Evolutionary conservation across 768 basidiomycete genomes (phyloP).

Genomic region (Lanmaoa pseudosensibilis): DNA sequence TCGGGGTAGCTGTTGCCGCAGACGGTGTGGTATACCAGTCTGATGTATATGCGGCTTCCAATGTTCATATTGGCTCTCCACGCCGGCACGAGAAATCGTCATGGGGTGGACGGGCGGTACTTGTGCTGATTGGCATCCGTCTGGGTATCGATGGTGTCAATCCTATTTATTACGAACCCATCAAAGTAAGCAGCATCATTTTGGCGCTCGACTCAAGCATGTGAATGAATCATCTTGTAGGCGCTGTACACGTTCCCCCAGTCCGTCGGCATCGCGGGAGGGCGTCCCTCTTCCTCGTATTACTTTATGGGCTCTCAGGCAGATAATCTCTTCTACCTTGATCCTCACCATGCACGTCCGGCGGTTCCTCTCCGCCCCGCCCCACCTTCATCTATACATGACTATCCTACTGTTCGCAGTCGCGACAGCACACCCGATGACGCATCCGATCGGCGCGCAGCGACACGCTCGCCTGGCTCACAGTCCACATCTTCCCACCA

Average conservation of each 20-base stretch:
- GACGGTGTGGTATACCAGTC: conserved; percentile 83
- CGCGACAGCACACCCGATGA: conserved; percentile 35
- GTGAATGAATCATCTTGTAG: conserved; percentile 39
- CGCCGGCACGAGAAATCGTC: conserved; percentile 30
- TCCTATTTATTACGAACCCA: conserved; percentile 87
- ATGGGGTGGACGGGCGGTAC: conserved; percentile 85
- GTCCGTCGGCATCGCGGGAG: conserved; percentile 94
- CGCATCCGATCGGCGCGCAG: conserved; percentile 27
- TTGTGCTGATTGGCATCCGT: conserved; percentile 83
- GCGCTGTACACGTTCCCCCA: conserved; percentile 90
- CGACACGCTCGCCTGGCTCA: conserved; percentile 26
- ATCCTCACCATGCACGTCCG: conserved; percentile 77
- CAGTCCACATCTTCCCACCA: conserved; percentile 29
- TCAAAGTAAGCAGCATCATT: conserved; percentile 51
- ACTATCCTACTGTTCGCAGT: conserved; percentile 22
- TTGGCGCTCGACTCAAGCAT: background rate
- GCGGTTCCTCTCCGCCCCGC: conserved; percentile 68
- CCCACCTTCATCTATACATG: conserved; percentile 30
- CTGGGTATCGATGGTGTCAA: conserved; percentile 93
- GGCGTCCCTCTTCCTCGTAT: conserved; percentile 94
- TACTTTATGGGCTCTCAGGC: conserved; percentile 96
- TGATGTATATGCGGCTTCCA: conserved; percentile 82
- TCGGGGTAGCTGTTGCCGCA: conserved; percentile 79
- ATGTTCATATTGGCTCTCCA: conserved; percentile 31
- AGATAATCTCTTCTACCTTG: conserved; percentile 81